phyloP scores from a whole-genome alignment of 2,329 filamentous ascomycete genomes.

The Cladophialophora carrionii region DNA sequence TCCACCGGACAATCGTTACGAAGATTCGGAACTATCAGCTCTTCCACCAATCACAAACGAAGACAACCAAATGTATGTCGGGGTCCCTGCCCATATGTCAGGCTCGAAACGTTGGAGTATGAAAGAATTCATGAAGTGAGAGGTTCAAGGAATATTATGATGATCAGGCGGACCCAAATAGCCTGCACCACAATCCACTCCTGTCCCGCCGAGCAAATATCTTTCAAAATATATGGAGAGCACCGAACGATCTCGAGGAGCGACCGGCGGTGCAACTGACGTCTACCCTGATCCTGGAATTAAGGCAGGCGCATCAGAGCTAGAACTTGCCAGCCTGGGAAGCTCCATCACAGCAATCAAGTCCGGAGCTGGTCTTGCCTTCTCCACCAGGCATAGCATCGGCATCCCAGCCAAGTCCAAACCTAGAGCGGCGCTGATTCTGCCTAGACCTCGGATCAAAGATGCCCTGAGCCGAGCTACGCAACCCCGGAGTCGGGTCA shows the following conservation, averaged over 20 bases:
- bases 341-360: background rate
- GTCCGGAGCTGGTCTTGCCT: background rate
- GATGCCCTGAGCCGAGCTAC: background rate
- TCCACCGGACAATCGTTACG: constrained; percentile 6
- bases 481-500: background rate
- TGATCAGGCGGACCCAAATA: background rate
- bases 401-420: background rate
- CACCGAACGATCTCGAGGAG: background rate
- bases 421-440: background rate
- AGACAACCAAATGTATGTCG: constrained; percentile 32
- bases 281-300: background rate
- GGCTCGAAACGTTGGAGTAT: constrained; percentile 36
- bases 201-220: background rate
- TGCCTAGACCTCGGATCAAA: background rate
- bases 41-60: constrained; percentile 25
- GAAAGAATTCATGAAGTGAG: constrained; percentile 33
- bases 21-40: constrained; percentile 23
- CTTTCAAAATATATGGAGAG: background rate
- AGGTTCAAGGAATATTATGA: background rate
- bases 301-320: background rate
- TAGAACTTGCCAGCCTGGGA: background rate
- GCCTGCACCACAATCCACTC: background rate
- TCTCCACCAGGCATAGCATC: background rate
- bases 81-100: constrained; percentile 32
- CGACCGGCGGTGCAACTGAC: background rate